These are phyloP conservation scores for Triticum turgidum DNA, from an alignment of 176 grass and related monocot genomes.

Conservation along the genomic window DNA sequence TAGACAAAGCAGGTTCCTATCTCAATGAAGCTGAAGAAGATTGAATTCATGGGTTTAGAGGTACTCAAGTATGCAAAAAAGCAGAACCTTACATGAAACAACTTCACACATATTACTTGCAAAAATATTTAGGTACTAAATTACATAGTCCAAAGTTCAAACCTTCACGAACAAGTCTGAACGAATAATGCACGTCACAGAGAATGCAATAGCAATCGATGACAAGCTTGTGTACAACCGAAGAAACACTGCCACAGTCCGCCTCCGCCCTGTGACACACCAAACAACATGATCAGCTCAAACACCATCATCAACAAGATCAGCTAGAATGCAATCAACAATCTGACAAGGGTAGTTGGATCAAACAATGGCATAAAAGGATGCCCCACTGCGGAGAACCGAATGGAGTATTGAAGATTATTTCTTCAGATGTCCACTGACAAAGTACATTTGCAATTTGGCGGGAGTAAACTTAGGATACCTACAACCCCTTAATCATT, in stretches of 20 bases:
- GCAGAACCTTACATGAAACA: neutral
- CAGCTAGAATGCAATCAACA: conserved; percentile 1
- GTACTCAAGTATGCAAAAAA: neutral
- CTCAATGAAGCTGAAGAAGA: neutral
- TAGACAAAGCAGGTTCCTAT: neutral
- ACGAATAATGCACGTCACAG: conserved; percentile 58
- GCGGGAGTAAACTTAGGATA: neutral
- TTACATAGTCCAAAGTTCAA: conserved; percentile 26
- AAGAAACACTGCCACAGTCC: conserved; percentile 47
- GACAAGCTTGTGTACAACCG: conserved; percentile 79
- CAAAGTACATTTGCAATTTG: neutral
- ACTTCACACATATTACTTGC: neutral
- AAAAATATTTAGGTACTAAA: neutral
- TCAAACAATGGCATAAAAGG: neutral
- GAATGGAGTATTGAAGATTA: neutral
- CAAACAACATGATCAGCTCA: conserved; percentile 25
- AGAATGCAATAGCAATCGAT: conserved; percentile 66
- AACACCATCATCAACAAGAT: conserved; percentile 20
- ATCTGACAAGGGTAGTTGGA: neutral
- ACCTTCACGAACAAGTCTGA: conserved; percentile 72
- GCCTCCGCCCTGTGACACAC: conserved; percentile 56
- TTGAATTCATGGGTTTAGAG: conserved; percentile 19
- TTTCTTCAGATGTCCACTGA: conserved; percentile 20
- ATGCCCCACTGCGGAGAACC: neutral
- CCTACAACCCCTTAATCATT: neutral